Evolutionary conservation across 2,329 filamentous ascomycete species (phyloP).

Genomic region (Fusarium nanum): DNA sequence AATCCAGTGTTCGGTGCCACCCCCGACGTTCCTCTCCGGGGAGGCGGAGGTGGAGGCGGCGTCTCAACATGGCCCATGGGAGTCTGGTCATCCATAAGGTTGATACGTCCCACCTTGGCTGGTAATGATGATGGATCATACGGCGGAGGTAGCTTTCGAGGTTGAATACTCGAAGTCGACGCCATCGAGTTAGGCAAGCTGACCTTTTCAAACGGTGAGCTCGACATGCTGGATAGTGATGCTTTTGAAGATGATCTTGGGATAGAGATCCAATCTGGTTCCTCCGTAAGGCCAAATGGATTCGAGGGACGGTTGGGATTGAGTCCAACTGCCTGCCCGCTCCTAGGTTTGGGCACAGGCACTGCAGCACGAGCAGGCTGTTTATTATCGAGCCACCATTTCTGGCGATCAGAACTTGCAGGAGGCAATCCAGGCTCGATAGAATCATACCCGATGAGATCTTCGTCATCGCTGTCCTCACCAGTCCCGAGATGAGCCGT

Average conservation of each 20-base stretch:
- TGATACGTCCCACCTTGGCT: constrained; percentile 59
- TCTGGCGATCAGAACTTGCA: constrained; percentile 74
- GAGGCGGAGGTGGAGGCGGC: constrained; percentile 60
- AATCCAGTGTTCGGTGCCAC: constrained; percentile 25
- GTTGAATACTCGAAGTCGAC: constrained; percentile 58
- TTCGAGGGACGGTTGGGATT: constrained; percentile 83
- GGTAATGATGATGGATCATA: constrained; percentile 61
- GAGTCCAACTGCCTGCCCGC: constrained; percentile 67
- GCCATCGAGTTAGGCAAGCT: constrained; percentile 60
- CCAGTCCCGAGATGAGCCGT: constrained; percentile 65
- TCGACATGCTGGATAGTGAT: constrained; percentile 68
- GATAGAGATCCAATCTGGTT: constrained; percentile 85
- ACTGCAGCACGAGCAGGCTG: constrained; percentile 80
- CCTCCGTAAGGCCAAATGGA: constrained; percentile 78
- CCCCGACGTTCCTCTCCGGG: constrained; percentile 55
- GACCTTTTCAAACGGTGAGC: constrained; percentile 69
- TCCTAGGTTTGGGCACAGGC: constrained; percentile 67
- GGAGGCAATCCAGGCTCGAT: constrained; percentile 81
- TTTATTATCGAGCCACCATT: constrained; percentile 78
- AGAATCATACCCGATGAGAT: constrained; percentile 82
- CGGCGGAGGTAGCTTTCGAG: constrained; percentile 64
- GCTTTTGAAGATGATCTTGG: constrained; percentile 65
- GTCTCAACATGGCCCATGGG: constrained; percentile 47
- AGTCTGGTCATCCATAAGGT: constrained; percentile 56
- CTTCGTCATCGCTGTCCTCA: constrained; percentile 78